Base-by-base conservation (phyloP, 2,329 filamentous ascomycete species). In the Pseudopithomyces chartarum region DNA sequence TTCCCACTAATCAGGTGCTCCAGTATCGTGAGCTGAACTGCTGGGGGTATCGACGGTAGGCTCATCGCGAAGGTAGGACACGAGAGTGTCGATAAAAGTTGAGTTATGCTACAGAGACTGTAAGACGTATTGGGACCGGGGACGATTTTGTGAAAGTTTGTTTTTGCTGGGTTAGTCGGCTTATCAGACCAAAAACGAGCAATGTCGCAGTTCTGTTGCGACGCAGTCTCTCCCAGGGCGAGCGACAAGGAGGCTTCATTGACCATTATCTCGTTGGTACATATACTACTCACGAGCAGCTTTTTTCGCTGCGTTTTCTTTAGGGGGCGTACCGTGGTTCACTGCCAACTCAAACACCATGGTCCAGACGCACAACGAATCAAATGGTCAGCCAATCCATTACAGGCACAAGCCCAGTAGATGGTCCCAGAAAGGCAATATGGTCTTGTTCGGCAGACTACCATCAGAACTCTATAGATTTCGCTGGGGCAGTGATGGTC, bases 261-360 rank as follows among this genome's bases (percentile, higher is more conserved):
- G 32, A 6, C 26, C 47, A 22, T 48, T 50, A 50, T 38, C 47
- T 50, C 47, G 32, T 38, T 50, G 32, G 32, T 54, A 54, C 47
- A 54, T 54, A 54, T 54, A 54, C 32, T 36, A 34, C 42, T 54
- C 51, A 40, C 42, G 42, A 45, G 42, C n/a, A 54, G 40, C 39
- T 46, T 54, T 32, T 47, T 52, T 52, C 19, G 13, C 49, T 52
- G 49, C 33, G 8, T n/a, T 39, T 6, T 39, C 17, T n/a, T 52
- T 26, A n/a, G n/a, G 26, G 43, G 49, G 49, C 44, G 49, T 52
- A 43, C 49, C 49, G 33, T 44, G 23, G 49, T 52, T 52, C 36
- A 52, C 29, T 40, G 33, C 23, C 48, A 40, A 52, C 42, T 40
- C 33, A 26, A 52, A 39, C 6, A 43, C 49, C 34, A 43, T 50